Percentiles rank a stretch among this genome's conserved stretches.
Conservation (phyloP, 2,329 filamentous ascomycete species). For the Monascus ruber region DNA sequence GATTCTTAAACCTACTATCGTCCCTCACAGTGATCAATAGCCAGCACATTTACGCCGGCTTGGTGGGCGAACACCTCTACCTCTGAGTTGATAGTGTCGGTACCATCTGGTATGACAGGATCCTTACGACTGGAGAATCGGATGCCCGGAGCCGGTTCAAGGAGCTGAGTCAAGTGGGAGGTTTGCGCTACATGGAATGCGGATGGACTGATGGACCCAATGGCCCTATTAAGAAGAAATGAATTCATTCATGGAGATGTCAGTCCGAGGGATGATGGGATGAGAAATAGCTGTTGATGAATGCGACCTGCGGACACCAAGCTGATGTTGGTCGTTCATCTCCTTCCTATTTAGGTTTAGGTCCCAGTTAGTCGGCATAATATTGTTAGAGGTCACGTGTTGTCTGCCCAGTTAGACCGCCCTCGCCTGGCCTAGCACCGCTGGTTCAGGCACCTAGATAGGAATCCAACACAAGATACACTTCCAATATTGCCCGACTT, state of each 20-base stretch:
- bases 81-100: slow-evolving; percentile 7
- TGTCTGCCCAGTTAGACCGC: too few species aligned
- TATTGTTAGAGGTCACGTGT: too few species aligned
- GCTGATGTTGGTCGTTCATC: too few species aligned
- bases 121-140: slow-evolving; percentile 55
- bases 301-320: too few species aligned
- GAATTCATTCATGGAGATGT: slow-evolving; percentile 56
- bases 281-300: too few species aligned
- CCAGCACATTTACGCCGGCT: slow-evolving; percentile 66
- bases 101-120: slow-evolving; percentile 3
- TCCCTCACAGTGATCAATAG: slow-evolving; percentile 72
- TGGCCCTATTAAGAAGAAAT: slow-evolving; percentile 63
- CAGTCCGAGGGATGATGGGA: background rate
- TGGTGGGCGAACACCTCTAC: slow-evolving; percentile 49
- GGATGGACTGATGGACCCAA: slow-evolving; percentile 54
- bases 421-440: too few species aligned
- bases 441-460: too few species aligned
- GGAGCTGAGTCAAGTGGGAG: slow-evolving; percentile 54
- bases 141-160: slow-evolving; percentile 55
- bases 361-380: too few species aligned
- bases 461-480: too few species aligned
- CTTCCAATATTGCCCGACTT: too few species aligned
- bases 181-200: slow-evolving; percentile 56
- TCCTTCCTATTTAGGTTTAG: too few species aligned
- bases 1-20: slow-evolving; percentile 43